These are phyloP conservation scores for Odontarrhena argentea DNA, from an alignment of 345 rosid genomes.

Conservation along the genomic window DNA sequence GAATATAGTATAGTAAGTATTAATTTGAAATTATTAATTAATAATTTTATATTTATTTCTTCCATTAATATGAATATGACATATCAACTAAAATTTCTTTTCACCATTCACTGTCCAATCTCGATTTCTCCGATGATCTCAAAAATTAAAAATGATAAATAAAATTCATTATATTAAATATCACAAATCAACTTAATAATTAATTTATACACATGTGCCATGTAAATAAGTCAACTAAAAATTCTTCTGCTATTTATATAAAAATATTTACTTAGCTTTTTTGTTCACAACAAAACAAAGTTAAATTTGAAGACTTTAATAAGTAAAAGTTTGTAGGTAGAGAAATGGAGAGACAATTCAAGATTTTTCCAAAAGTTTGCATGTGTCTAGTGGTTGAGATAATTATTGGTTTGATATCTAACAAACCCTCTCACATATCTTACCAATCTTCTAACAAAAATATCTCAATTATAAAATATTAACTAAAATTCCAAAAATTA, in stretches of 20 bases:
- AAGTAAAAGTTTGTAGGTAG: conserved; percentile 31
- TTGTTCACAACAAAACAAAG: conserved; percentile 1
- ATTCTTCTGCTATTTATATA: not conserved
- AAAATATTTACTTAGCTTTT: not conserved
- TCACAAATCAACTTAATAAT: not conserved
- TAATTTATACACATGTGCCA: not conserved
- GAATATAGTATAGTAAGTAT: not conserved
- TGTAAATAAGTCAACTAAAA: conserved; percentile 3
- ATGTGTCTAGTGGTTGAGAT: conserved; percentile 36
- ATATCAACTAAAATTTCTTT: conserved; percentile 11
- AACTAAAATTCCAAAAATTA: not conserved
- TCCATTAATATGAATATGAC: conserved; percentile 33
- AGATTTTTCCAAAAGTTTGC: not conserved
- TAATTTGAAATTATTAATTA: conserved; percentile 5
- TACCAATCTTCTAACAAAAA: not conserved
- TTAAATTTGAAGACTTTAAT: conserved; percentile 10
- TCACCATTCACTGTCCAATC: conserved; percentile 21
- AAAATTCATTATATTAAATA: not conserved
- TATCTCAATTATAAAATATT: not conserved
- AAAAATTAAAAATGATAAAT: not conserved
- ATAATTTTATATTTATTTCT: not conserved
- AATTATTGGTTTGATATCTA: conserved; percentile 30
- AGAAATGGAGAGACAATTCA: conserved; percentile 9
- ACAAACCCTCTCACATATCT: conserved; percentile 10
- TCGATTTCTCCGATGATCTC: conserved; percentile 7